A percentile compares a stretch with the other conserved stretches of the same genome.
Conservation (phyloP, 192 early-diverging fungal species). For the Podila epicladia region DNA sequence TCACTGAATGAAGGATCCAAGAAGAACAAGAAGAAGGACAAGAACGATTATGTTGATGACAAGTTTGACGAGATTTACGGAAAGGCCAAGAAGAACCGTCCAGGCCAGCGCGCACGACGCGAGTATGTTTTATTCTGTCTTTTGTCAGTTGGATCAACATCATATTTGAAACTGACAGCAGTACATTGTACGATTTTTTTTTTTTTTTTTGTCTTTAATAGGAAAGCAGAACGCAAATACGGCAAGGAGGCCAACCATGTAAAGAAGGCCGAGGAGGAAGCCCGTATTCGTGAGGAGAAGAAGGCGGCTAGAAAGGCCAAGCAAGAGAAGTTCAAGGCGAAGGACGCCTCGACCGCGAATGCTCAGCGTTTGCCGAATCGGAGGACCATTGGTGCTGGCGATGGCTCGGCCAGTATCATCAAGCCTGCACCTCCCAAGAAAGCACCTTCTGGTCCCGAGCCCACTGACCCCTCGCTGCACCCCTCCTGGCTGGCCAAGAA, state of each 20-base stretch:
- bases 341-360: constrained; percentile 39
- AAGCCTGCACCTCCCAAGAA: constrained; percentile 9
- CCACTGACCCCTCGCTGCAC: constrained; percentile 38
- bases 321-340: constrained; percentile 29
- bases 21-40: constrained; percentile 45
- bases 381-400: constrained; percentile 35
- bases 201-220: constrained; percentile 5
- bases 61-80: constrained; percentile 65
- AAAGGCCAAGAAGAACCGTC: constrained; percentile 60
- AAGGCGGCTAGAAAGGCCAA: constrained; percentile 40
- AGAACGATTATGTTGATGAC: constrained; percentile 49
- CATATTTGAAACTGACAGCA: neutral
- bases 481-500: constrained; percentile 52
- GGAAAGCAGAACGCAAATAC: constrained; percentile 56
- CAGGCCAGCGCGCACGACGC: constrained; percentile 63
- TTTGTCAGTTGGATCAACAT: neutral
- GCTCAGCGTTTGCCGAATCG: constrained; percentile 26
- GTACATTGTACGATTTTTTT: neutral
- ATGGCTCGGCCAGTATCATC: constrained; percentile 25
- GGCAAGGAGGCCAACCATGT: constrained; percentile 69
- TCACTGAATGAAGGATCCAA: constrained; percentile 34
- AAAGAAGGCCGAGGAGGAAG: constrained; percentile 58
- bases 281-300: constrained; percentile 25
- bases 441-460: constrained; percentile 24
- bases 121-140: constrained; percentile 25